These are phyloP conservation scores for Emydomyces testavorans DNA, from an alignment of 2,329 filamentous ascomycete genomes.

Conservation along the genomic window DNA sequence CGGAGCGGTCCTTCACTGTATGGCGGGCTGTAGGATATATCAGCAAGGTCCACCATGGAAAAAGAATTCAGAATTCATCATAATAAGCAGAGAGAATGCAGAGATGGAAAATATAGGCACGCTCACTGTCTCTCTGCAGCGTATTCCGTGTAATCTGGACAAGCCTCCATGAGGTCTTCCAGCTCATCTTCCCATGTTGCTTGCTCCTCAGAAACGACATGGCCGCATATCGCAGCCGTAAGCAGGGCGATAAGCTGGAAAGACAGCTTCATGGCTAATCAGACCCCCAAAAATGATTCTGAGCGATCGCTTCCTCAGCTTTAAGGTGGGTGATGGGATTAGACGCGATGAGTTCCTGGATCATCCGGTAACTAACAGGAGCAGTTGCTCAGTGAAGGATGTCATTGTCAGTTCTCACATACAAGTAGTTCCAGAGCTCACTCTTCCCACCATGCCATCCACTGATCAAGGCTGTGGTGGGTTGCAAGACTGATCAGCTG, in stretches of 20 bases:
- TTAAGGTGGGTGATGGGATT: too few species aligned
- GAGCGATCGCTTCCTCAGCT: too few species aligned
- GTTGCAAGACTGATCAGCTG: too few species aligned
- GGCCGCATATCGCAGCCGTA: background rate
- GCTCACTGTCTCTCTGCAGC: conserved; percentile 19
- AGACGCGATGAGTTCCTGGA: background rate
- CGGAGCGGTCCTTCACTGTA: conserved; percentile 66
- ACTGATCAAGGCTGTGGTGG: too few species aligned
- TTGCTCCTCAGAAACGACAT: background rate
- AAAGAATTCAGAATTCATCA: background rate
- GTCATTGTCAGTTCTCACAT: too few species aligned
- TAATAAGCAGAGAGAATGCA: background rate
- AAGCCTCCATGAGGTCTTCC: conserved; percentile 16
- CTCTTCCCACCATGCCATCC: too few species aligned
- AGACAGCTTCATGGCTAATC: conserved; percentile 8
- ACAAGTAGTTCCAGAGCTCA: too few species aligned
- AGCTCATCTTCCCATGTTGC: background rate
- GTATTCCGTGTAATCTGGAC: conserved; percentile 24
- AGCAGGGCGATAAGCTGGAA: background rate
- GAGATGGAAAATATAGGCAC: background rate
- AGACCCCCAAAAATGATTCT: too few species aligned
- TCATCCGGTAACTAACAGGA: too few species aligned
- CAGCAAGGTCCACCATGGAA: conserved; percentile 7
- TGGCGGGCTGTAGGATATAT: conserved; percentile 49
- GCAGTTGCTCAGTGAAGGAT: too few species aligned